phyloP scores from a whole-genome alignment of 2,329 filamentous ascomycete genomes.

The Xylariaceae sp. region DNA sequence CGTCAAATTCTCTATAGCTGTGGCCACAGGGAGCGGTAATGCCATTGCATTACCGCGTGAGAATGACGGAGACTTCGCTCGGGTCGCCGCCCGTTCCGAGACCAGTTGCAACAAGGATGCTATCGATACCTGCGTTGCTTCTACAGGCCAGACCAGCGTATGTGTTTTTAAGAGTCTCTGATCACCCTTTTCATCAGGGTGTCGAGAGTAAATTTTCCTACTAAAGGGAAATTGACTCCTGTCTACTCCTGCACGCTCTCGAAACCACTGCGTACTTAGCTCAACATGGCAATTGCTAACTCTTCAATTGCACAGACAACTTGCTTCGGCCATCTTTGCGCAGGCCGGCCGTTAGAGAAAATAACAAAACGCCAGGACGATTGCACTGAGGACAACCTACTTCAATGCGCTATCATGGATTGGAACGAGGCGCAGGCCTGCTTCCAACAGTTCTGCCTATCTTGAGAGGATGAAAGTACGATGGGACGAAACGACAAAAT shows the following conservation, averaged over 20 bases:
- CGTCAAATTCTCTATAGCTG: slow-evolving; percentile 6
- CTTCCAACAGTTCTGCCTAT: slow-evolving; percentile 36
- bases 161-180: too few relatives aligned
- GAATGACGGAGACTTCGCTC: background rate
- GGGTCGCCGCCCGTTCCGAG: slow-evolving; percentile 2
- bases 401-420: slow-evolving; percentile 34
- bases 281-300: slow-evolving; percentile 22
- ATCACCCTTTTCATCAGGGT: background rate
- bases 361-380: slow-evolving; percentile 32
- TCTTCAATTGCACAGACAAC: slow-evolving; percentile 26
- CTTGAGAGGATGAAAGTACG: background rate
- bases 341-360: slow-evolving; percentile 13
- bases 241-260: too few relatives aligned
- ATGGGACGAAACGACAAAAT: background rate
- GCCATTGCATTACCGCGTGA: slow-evolving; percentile 14
- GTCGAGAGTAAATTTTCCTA: background rate
- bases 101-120: slow-evolving; percentile 10
- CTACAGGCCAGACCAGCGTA: slow-evolving; percentile 8
- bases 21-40: slow-evolving; percentile 9
- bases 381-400: slow-evolving; percentile 37
- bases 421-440: slow-evolving; percentile 35
- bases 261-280: background rate
- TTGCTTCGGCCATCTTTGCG: slow-evolving; percentile 36
- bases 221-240: too few relatives aligned
- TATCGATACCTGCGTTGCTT: slow-evolving; percentile 14